These are phyloP conservation scores for Vitis hybrid DNA, from an alignment of 177 flowering plant species.

Conservation along the genomic window DNA sequence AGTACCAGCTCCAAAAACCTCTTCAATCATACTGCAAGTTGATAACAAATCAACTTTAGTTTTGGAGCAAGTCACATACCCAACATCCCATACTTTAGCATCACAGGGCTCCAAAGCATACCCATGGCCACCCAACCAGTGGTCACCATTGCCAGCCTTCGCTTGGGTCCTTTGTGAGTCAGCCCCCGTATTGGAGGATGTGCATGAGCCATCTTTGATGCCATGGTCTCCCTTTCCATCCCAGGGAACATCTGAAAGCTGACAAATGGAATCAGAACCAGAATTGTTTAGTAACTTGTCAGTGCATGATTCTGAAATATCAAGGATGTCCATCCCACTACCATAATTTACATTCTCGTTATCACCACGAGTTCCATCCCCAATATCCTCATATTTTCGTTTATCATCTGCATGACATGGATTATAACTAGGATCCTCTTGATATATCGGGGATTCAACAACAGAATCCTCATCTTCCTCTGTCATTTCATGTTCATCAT, in stretches of 20 bases:
- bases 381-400: constrained; percentile 21
- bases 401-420: constrained; percentile 11
- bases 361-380: constrained; percentile 11
- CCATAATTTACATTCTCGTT: background rate
- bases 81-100: constrained; percentile 43
- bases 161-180: constrained; percentile 16
- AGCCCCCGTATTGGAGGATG: constrained; percentile 31
- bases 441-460: constrained; percentile 36
- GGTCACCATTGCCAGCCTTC: constrained; percentile 14
- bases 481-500: constrained; percentile 29
- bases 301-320: constrained; percentile 9
- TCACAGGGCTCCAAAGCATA: constrained; percentile 40
- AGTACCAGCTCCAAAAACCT: constrained; percentile 53
- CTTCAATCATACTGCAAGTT: constrained; percentile 57
- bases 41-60: constrained; percentile 45
- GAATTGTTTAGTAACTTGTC: constrained; percentile 1
- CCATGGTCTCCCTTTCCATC: constrained; percentile 27
- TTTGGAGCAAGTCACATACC: constrained; percentile 22
- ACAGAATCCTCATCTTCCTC: constrained; percentile 54
- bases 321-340: background rate
- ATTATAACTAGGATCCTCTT: constrained; percentile 18
- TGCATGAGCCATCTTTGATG: constrained; percentile 44
- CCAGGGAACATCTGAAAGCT: constrained; percentile 4
- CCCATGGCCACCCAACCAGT: constrained; percentile 20
- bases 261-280: constrained; percentile 3